Evolutionary conservation across 2,329 filamentous ascomycete genomes (phyloP), one percentile per base, ranked within the genome.

Genomic region (Ceratocystis smalleyi): DNA sequence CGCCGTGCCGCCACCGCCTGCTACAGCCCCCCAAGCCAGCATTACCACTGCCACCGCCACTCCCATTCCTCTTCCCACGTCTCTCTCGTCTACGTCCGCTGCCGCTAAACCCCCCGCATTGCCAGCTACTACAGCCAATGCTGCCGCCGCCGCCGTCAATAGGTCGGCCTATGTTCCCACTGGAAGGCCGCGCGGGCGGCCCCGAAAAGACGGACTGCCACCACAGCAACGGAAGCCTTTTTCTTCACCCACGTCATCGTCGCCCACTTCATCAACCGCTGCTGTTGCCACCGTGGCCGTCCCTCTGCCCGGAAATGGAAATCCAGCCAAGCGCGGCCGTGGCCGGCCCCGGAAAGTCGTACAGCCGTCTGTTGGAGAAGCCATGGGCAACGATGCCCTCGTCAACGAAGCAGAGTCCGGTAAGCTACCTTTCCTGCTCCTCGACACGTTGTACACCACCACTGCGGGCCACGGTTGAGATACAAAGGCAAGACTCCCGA

Each of bases 121-220:
- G 35, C 12, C 35, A 40, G 35, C 35, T 40, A 40, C 35, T 15
- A 40, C 35, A 12, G 35, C 35, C n/a, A 40, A 40, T 17, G 19
- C 59, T 35, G 19, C 55, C 55, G 5, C 43, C 43, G 19, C 59
- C 55, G 71, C 70, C 4, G 72, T 69, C 19, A 68, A 69, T 35
- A 71, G 72, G 67, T 27, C 65, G 24, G 61, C 71, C 61, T 74
- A 75, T 43, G 72, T 70, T 2, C 73, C 77, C 27, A 74, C 73
- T 1, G 77, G 78, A 40, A 74, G 75, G n/a, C 76, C 76, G 49
- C 76, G 78, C n/a, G 78, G 78, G 32, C 76, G 78, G 8, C 78
- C 78, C 47, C 75, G 74, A 65, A 78, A 77, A 68, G 73, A 71
- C 66, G 72, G 69, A 66, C 47, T 49, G 43, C 64, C 64, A 15